Evolutionary conservation across 1,284 basidiomycete species (phyloP), one percentile per base, ranked within the genome.

Genomic region (Pascua sp.): DNA sequence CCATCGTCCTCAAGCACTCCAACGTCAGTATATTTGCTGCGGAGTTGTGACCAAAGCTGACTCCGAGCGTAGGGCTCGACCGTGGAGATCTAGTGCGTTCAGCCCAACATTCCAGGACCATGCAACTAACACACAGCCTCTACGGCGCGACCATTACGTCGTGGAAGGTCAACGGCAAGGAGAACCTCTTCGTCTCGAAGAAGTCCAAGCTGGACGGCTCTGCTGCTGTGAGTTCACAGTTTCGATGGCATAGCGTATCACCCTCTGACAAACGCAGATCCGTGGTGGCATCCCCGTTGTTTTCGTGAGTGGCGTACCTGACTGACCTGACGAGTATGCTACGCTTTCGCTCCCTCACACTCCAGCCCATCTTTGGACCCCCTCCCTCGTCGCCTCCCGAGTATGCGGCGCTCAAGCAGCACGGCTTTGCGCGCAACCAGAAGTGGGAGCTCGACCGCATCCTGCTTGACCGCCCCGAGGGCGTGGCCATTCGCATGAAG

Each of bases 241-340:
- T 0, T n/a, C 5, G 37, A 8, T 12, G 11, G n/a, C 8, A 2
- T 16, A 16, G 36, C n/a, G 24, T 32, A 32, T 32, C 24, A 8
- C 7, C 38, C 4, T 37, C 44, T 56, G 40, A 51, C 37, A n/a
- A 32, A 32, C 24, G 12, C 42, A 71, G 42, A 82, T 91, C 18
- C 82, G 90, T 54, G 90, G 90, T n/a, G 90, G 90, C 2, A 90
- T 91, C 24, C 90, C 89, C 7, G 67, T 91, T 46, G 86, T 89
- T 39, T 91, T 90, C 75, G 63, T 62, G 43, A 49, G 60, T 53
- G 13, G 16, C 42, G 15, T 11, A 9, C 8, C 17, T 24, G n/a
- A n/a, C n/a, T n/a, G 8, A 32, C n/a, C 53, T 5, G 41, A 47
- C 49, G 10, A 1, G 39, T 16, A 9, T 9, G 11, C 2, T 18